phyloP scores from a whole-genome alignment of 2,329 filamentous ascomycete species.

The Colletotrichum cordylinicola region DNA sequence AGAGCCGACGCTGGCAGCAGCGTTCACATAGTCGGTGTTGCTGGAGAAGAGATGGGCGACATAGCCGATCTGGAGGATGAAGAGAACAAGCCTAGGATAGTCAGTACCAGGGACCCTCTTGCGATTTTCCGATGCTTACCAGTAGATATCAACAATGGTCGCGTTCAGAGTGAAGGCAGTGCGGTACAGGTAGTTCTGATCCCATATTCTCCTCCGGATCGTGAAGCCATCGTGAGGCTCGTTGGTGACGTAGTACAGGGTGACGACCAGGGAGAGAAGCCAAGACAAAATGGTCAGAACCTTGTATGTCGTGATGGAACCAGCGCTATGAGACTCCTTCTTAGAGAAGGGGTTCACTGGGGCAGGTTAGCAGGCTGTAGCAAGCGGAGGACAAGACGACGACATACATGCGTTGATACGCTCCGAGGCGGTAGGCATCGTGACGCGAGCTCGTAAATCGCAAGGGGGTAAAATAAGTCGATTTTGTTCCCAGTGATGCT shows the following conservation, averaged over 20 bases:
- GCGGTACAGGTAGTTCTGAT: constrained; percentile 68
- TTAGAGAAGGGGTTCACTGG: constrained; percentile 79
- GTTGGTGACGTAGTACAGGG: constrained; percentile 76
- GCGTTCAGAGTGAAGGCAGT: constrained; percentile 81
- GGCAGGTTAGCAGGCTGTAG: constrained; percentile 17
- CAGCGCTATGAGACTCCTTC: constrained; percentile 68
- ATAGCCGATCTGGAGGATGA: constrained; percentile 78
- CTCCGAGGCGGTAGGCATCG: constrained; percentile 19
- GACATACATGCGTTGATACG: constrained; percentile 18
- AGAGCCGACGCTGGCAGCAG: constrained; percentile 77
- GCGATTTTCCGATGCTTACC: constrained; percentile 50
- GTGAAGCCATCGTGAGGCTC: constrained; percentile 66
- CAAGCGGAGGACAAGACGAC: background rate
- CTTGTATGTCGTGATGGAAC: constrained; percentile 75
- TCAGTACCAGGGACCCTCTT: background rate
- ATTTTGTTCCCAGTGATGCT: background rate
- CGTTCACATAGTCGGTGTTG: constrained; percentile 65
- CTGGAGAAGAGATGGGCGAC: constrained; percentile 77
- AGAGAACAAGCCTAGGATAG: constrained; percentile 68
- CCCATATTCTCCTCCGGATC: constrained; percentile 73
- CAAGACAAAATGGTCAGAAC: constrained; percentile 76
- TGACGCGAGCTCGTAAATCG: background rate
- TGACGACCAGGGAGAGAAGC: constrained; percentile 73
- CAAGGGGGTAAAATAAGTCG: background rate
- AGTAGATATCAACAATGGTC: constrained; percentile 73